Base-by-base conservation (phyloP, 1,284 basidiomycete genomes). In the Heterobasidion parviporum region DNA sequence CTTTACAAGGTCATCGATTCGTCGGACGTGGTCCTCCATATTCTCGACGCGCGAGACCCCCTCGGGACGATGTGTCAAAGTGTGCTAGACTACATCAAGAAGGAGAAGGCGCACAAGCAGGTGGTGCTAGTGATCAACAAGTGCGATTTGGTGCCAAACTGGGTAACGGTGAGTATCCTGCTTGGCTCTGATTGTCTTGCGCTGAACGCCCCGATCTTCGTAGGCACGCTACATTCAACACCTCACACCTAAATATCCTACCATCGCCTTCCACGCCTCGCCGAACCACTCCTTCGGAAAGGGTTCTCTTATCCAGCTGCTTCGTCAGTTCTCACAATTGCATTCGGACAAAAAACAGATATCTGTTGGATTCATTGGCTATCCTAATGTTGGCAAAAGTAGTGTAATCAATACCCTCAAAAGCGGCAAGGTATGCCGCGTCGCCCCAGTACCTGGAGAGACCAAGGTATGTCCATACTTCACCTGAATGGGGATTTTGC, bases 341-440 rank as follows among this genome's bases (percentile, higher is more conserved):
- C 96, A 98, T 73, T 93, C 94, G 12, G 97, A 99, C 78, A 98
- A 97, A 79, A 99, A 98, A 75, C 96, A 99, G 72, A 98, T 99
- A 67, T 96, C 93, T 36, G 94, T 99, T 60, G 96, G 96, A 9
- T 94, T 99, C 68, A 83, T 99, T 62, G 96, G 97, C 52, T 99
- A 99, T 72, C 96, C 97, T 5, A 99, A 99, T 70, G 94, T 98
- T 55, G 96, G 97, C 50, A 99, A 99, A 74, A 93, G 89, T 60
- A 91, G 87, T 65, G 93, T 99, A 62, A 99, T 99, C 76, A 99
- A 99, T 76, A 98, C 97, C 46, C 81, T 99, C 61, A 99, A 99
- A 80, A 94, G 92, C 74, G 91, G 93, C 72, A 98, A 98, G 73
- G 96, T 98, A 61, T 99, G 97, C 80, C 87, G 84, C 34, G 95